A percentile compares a stretch with the other conserved stretches of the same genome.
Conservation (phyloP, 192 early-diverging fungal species). For the Diversispora eburnea region DNA sequence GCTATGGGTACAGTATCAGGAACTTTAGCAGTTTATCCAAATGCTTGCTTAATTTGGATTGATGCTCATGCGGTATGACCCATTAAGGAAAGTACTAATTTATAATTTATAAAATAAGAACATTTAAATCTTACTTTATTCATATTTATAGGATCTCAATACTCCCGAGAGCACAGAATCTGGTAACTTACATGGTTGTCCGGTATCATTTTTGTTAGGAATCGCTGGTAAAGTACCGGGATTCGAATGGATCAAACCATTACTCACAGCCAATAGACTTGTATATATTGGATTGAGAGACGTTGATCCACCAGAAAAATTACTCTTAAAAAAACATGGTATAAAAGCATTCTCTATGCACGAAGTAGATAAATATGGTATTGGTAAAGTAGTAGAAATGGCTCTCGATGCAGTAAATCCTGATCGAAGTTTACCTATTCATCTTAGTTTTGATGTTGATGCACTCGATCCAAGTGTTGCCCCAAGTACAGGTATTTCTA, state of each 20-base stretch:
- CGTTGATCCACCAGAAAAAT: conserved; percentile 86
- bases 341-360: conserved; percentile 97
- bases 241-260: conserved; percentile 80
- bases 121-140: no score
- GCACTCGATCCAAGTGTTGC: conserved; percentile 91
- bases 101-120: no score
- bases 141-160: conserved; percentile 72
- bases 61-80: conserved; percentile 84
- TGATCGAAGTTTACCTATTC: conserved; percentile 69
- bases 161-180: conserved; percentile 81
- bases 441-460: conserved; percentile 94
- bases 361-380: conserved; percentile 92
- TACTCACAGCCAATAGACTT: conserved; percentile 68
- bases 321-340: conserved; percentile 70
- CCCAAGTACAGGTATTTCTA: conserved; percentile 66
- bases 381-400: conserved; percentile 89
- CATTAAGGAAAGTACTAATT: not conserved
- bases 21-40: conserved; percentile 64
- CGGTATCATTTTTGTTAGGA: conserved; percentile 84
- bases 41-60: conserved; percentile 90
- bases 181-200: conserved; percentile 96
- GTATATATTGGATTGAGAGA: conserved; percentile 97
- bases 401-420: conserved; percentile 85
- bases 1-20: conserved; percentile 89
- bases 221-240: conserved; percentile 61